Conservation (phyloP, 495 filamentous ascomycete species). For the Sphaerosporella brunnea region DNA sequence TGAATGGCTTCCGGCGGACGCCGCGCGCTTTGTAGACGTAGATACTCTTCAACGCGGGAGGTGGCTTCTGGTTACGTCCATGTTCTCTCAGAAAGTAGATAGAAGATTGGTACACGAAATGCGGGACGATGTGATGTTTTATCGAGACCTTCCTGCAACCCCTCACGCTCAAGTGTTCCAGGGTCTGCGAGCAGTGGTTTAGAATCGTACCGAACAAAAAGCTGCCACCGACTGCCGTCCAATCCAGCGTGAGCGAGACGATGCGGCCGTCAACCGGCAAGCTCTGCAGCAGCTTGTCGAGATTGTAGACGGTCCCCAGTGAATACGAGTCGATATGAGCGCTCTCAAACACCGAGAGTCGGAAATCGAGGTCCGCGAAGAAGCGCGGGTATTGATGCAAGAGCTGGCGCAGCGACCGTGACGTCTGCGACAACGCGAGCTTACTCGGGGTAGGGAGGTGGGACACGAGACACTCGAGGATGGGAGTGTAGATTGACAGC, state of each 20-base stretch:
- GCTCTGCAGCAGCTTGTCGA: slow-evolving; percentile 21
- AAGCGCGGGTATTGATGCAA: slow-evolving; percentile 22
- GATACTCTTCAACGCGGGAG: slow-evolving; percentile 23
- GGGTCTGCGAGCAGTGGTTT: slow-evolving; percentile 22
- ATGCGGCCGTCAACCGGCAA: slow-evolving; percentile 23
- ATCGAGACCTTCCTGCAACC: slow-evolving; percentile 26
- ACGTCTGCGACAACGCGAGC: slow-evolving; percentile 20
- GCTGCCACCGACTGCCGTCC: slow-evolving; percentile 25
- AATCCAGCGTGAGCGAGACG: slow-evolving; percentile 24
- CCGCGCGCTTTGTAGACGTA: slow-evolving; percentile 26
- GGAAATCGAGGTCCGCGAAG: slow-evolving; percentile 25
- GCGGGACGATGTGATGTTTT: slow-evolving; percentile 26
- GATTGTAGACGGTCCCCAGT: slow-evolving; percentile 25
- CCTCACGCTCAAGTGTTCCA: slow-evolving; percentile 25
- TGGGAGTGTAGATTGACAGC: slow-evolving; percentile 25
- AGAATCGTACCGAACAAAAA: slow-evolving; percentile 25
- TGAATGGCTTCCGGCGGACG: slow-evolving; percentile 24
- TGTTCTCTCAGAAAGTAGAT: slow-evolving; percentile 13
- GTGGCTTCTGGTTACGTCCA: slow-evolving; percentile 7
- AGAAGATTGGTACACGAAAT: slow-evolving; percentile 24
- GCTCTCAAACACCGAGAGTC: slow-evolving; percentile 19
- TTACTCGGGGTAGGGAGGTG: slow-evolving; percentile 23
- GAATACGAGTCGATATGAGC: slow-evolving; percentile 23
- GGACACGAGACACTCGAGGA: slow-evolving; percentile 25
- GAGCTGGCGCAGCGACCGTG: slow-evolving; percentile 18